Evolutionary conservation across 805 yeast genomes (phyloP).

Genomic region (Peterozyma xylosa): DNA sequence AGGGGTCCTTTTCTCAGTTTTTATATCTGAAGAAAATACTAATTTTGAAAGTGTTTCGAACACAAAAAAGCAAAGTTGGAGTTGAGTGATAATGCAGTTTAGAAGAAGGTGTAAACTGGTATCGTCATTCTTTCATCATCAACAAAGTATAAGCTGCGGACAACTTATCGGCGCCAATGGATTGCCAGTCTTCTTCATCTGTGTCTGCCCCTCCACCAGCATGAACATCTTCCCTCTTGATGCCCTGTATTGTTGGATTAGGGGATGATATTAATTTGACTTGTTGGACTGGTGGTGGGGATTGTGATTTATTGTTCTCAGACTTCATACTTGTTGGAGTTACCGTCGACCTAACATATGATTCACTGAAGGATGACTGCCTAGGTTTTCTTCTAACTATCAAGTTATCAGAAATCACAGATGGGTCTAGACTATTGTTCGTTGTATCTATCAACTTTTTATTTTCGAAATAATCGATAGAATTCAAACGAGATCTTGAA

Average conservation of each 20-base stretch:
- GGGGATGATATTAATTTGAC: slow-evolving; percentile 9
- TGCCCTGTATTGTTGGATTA: slow-evolving; percentile 11
- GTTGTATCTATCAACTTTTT: slow-evolving; percentile 12
- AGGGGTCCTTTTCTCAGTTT: too few species aligned
- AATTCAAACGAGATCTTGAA: slow-evolving; percentile 26
- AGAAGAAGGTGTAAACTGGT: too few species aligned
- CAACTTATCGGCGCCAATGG: slow-evolving; percentile 62
- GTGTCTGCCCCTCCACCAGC: slow-evolving; percentile 45
- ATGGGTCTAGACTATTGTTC: slow-evolving; percentile 14
- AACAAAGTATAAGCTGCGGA: slow-evolving; percentile 7
- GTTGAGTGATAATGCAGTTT: too few species aligned
- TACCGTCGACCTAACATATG: slow-evolving; percentile 27
- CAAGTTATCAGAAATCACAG: slow-evolving; percentile 19
- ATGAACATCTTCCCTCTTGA: not conserved
- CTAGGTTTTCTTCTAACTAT: slow-evolving; percentile 19
- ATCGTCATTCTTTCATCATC: slow-evolving; percentile 8
- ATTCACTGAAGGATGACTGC: slow-evolving; percentile 28
- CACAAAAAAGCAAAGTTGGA: too few species aligned
- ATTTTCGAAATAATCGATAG: slow-evolving; percentile 30
- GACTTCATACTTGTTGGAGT: slow-evolving; percentile 1
- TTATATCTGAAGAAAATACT: too few species aligned
- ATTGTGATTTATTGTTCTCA: not conserved
- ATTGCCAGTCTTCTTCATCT: slow-evolving; percentile 96
- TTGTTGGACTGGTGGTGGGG: slow-evolving; percentile 6
- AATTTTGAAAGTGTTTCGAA: too few species aligned